Evolutionary conservation across 768 basidiomycete species (phyloP).

Genomic region (Astraeus odoratus): DNA sequence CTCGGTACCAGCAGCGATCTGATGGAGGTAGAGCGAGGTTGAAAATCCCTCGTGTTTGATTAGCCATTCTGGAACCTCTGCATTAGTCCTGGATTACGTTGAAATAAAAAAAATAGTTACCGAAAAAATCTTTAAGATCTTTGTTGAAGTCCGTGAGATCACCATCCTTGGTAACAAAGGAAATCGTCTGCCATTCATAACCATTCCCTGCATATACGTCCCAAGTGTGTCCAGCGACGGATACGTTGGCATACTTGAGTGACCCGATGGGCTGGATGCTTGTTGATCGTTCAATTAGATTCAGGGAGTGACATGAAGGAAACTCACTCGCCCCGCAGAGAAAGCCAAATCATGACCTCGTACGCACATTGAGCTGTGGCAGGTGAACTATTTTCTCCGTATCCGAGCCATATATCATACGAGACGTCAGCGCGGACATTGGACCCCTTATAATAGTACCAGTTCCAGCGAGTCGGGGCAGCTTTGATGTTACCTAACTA

Average conservation of each 20-base stretch:
- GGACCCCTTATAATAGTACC: constrained; percentile 40
- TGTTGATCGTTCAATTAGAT: background rate
- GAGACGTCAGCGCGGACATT: constrained; percentile 51
- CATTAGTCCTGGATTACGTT: background rate
- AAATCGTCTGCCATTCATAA: constrained; percentile 48
- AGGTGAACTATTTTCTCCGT: constrained; percentile 35
- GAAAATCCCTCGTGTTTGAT: constrained; percentile 41
- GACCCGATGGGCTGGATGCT: constrained; percentile 55
- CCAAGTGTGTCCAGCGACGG: constrained; percentile 46
- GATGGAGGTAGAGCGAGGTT: constrained; percentile 42
- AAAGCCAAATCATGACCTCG: constrained; percentile 61
- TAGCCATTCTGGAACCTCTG: constrained; percentile 34
- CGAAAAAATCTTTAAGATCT: constrained; percentile 50
- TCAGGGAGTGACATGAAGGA: no score
- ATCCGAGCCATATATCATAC: constrained; percentile 52
- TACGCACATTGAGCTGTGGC: constrained; percentile 42
- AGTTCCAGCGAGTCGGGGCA: constrained; percentile 46
- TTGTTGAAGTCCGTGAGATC: constrained; percentile 45
- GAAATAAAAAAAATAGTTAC: constrained; percentile 24
- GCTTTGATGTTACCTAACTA: constrained; percentile 36
- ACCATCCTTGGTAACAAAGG: constrained; percentile 44
- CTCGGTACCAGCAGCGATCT: constrained; percentile 50
- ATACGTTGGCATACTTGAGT: constrained; percentile 34
- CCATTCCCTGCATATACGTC: constrained; percentile 51
- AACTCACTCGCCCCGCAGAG: constrained; percentile 45